phyloP scores from a whole-genome alignment of 192 early-diverging fungal genomes.

The Backusella liffmaniae region DNA sequence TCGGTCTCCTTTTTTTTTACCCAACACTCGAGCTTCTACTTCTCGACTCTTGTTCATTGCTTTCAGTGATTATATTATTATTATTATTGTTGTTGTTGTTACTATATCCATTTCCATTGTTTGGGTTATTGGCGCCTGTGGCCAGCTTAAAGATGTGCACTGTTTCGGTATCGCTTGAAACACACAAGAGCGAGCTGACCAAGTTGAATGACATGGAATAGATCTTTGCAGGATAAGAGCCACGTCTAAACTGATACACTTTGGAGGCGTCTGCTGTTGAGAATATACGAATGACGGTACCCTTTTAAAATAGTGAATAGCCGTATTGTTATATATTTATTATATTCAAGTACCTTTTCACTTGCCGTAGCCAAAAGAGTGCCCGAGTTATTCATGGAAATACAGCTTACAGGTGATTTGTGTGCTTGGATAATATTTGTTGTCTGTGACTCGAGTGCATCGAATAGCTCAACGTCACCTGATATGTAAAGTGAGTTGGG shows the following conservation, averaged over 20 bases:
- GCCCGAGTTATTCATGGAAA: conserved; percentile 90
- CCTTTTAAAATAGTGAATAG: conserved; percentile 35
- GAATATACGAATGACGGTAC: conserved; percentile 96
- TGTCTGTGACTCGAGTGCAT: conserved; percentile 83
- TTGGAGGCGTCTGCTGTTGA: conserved; percentile 82
- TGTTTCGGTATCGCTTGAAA: conserved; percentile 91
- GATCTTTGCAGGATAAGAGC: conserved; percentile 89
- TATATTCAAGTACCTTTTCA: conserved; percentile 71
- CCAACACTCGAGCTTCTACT: conserved; percentile 36
- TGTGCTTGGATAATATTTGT: conserved; percentile 95
- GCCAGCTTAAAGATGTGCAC: conserved; percentile 90
- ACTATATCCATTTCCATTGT: conserved; percentile 6
- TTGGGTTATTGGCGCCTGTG: neutral
- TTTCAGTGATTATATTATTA: neutral
- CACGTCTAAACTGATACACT: conserved; percentile 92
- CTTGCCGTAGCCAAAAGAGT: conserved; percentile 91
- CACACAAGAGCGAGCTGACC: conserved; percentile 67
- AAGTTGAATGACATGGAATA: conserved; percentile 89
- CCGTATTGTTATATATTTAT: too few species aligned
- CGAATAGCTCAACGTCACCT: conserved; percentile 91
- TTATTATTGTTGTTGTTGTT: neutral
- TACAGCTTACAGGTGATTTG: conserved; percentile 84
- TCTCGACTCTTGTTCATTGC: conserved; percentile 6
- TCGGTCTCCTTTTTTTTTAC: conserved; percentile 10
- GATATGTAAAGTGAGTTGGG: conserved; percentile 46